Conservation (phyloP, 164 flowering plant genomes). For the Euptelea pleiosperma region DNA sequence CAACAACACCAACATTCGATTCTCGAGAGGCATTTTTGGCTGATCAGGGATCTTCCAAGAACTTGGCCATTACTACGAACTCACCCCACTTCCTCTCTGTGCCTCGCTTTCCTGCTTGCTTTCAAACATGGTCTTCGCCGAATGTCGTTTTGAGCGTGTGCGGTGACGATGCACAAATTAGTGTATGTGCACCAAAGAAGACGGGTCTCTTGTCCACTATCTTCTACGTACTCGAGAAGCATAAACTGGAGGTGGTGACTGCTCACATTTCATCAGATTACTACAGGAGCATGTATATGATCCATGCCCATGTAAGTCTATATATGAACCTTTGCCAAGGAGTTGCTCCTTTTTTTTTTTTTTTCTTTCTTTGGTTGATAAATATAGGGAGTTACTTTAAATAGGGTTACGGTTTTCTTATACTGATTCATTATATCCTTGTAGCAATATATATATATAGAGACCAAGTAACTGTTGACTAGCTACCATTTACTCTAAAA, state of each 20-base stretch:
- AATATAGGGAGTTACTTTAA: too few relatives aligned
- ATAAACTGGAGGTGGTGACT: slow-evolving; percentile 54
- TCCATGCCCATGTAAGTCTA: slow-evolving; percentile 69
- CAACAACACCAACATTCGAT: slow-evolving; percentile 11
- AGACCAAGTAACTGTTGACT: too few relatives aligned
- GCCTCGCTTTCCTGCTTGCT: slow-evolving; percentile 26
- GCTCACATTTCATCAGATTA: slow-evolving; percentile 58
- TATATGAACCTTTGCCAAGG: too few relatives aligned
- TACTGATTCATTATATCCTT: too few relatives aligned
- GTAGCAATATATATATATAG: too few relatives aligned
- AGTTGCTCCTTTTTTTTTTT: neutral
- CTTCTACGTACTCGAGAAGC: slow-evolving; percentile 57
- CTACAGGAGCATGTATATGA: slow-evolving; percentile 53
- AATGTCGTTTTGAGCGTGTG: slow-evolving; percentile 61
- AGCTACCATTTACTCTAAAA: too few relatives aligned
- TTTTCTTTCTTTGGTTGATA: too few relatives aligned
- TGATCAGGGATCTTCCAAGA: slow-evolving; percentile 43
- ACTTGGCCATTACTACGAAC: slow-evolving; percentile 5
- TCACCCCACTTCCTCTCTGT: slow-evolving; percentile 14
- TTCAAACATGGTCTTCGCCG: slow-evolving; percentile 69
- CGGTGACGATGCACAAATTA: slow-evolving; percentile 68
- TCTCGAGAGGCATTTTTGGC: slow-evolving; percentile 63
- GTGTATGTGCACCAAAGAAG: slow-evolving; percentile 53
- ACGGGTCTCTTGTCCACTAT: slow-evolving; percentile 51
- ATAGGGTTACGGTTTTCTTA: too few relatives aligned